A percentile compares a stretch with the other conserved stretches of the same genome.
Conservation (phyloP, 768 basidiomycete species). For the Tricholomella constricta region DNA sequence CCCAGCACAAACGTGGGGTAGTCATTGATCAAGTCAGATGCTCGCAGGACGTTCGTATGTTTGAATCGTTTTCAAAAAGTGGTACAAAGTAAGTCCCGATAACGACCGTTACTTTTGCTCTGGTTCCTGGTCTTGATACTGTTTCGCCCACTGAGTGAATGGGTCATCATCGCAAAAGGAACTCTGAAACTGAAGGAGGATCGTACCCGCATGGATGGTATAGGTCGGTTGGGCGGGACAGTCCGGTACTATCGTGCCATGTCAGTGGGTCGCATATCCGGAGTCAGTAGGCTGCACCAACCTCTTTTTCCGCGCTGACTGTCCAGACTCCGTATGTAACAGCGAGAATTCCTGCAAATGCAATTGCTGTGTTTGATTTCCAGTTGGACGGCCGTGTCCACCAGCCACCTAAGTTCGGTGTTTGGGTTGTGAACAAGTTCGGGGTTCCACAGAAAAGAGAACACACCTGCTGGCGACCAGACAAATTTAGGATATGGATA, state of each 20-base stretch:
- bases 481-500: conserved; percentile 95
- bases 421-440: neutral
- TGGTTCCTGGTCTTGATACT: conserved; percentile 26
- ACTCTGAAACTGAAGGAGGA: neutral
- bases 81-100: conserved; percentile 6
- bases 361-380: conserved; percentile 81
- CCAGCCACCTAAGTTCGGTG: conserved; percentile 75
- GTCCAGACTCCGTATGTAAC: conserved; percentile 68
- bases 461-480: conserved; percentile 86
- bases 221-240: conserved; percentile 62
- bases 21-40: neutral
- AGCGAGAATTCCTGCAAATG: conserved; percentile 65
- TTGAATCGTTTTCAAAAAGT: neutral
- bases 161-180: neutral
- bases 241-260: conserved; percentile 51
- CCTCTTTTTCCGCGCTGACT: conserved; percentile 80
- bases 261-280: conserved; percentile 1
- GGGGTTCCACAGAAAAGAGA: conserved; percentile 17
- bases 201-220: conserved; percentile 80
- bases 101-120: conserved; percentile 12
- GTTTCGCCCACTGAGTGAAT: conserved; percentile 35
- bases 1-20: neutral
- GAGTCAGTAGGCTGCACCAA: conserved; percentile 34
- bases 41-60: neutral
- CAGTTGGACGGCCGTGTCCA: conserved; percentile 92